Conservation (phyloP, 2,329 filamentous ascomycete species). For the Graphilbum sp. region DNA sequence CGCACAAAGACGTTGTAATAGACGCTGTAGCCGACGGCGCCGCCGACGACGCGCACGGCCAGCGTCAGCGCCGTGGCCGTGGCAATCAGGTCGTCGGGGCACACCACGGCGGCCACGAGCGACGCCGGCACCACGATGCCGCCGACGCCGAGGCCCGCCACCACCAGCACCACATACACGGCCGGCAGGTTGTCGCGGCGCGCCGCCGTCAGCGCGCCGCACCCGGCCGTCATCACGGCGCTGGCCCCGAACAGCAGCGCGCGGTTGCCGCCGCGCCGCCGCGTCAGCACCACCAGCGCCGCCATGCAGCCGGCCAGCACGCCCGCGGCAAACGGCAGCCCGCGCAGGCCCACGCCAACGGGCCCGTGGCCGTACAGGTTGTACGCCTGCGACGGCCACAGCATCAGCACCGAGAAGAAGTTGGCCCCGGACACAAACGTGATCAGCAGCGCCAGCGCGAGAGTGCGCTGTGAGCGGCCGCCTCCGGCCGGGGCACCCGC, state of each 20-base stretch:
- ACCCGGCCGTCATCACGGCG: conserved; percentile 48
- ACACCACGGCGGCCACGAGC: conserved; percentile 54
- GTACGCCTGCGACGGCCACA: conserved; percentile 49
- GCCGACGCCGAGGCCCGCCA: conserved; percentile 49
- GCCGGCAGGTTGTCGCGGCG: conserved; percentile 33
- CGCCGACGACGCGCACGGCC: conserved; percentile 52
- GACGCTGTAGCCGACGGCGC: conserved; percentile 45
- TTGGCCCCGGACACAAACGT: conserved; percentile 43
- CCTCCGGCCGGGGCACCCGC: conserved; percentile 15
- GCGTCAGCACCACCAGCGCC: conserved; percentile 38
- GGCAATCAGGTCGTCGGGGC: conserved; percentile 53
- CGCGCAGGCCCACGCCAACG: conserved; percentile 45
- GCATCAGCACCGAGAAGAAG: conserved; percentile 37
- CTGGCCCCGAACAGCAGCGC: conserved; percentile 42
- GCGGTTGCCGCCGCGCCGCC: conserved; percentile 41
- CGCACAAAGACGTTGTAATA: conserved; percentile 37
- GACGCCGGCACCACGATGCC: conserved; percentile 52
- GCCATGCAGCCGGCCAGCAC: conserved; percentile 46
- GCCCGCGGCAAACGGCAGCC: conserved; percentile 46
- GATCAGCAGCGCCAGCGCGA: conserved; percentile 36
- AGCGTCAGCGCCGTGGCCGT: conserved; percentile 53
- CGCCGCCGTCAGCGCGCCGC: conserved; percentile 34
- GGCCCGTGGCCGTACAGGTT: conserved; percentile 52
- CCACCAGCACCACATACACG: conserved; percentile 39
- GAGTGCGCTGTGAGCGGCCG: conserved; percentile 21